phyloP scores from a whole-genome alignment of 192 early-diverging fungal genomes.

The Thoreauomyces humboldtii region DNA sequence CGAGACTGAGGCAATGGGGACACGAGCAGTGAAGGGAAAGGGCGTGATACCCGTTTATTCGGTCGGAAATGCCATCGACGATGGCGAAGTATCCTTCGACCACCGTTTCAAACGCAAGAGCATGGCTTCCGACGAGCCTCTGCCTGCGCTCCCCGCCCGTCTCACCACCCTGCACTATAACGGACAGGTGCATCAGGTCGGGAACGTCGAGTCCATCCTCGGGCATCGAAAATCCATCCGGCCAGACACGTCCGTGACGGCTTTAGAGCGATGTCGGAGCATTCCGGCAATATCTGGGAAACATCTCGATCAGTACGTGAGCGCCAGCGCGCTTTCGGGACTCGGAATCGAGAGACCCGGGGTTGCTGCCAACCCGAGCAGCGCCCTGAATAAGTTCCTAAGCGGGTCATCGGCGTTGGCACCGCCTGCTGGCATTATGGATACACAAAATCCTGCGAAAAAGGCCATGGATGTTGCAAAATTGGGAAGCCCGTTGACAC shows the following conservation, averaged over 20 bases:
- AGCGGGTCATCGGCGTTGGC: not conserved
- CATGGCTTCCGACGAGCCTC: not conserved
- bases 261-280: constrained; percentile 5
- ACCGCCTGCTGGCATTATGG: constrained; percentile 1
- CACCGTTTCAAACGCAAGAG: not conserved
- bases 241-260: not conserved
- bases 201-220: not conserved
- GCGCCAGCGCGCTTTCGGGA: not conserved
- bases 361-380: no score
- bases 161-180: not conserved
- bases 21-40: constrained; percentile 43
- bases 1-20: constrained; percentile 28
- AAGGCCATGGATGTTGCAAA: constrained; percentile 23
- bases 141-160: not conserved
- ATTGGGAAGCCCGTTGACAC: constrained; percentile 30
- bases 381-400: constrained; percentile 15
- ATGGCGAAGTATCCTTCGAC: constrained; percentile 1
- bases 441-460: constrained; percentile 15
- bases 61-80: constrained; percentile 19
- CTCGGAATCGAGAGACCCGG: not conserved
- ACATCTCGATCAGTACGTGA: constrained; percentile 6
- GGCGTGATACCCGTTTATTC: constrained; percentile 37
- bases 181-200: not conserved
- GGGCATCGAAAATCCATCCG: not conserved
- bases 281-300: constrained; percentile 9